Base-by-base conservation (phyloP, 2,329 filamentous ascomycete genomes). In the Pseudogymnoascus sp. region DNA sequence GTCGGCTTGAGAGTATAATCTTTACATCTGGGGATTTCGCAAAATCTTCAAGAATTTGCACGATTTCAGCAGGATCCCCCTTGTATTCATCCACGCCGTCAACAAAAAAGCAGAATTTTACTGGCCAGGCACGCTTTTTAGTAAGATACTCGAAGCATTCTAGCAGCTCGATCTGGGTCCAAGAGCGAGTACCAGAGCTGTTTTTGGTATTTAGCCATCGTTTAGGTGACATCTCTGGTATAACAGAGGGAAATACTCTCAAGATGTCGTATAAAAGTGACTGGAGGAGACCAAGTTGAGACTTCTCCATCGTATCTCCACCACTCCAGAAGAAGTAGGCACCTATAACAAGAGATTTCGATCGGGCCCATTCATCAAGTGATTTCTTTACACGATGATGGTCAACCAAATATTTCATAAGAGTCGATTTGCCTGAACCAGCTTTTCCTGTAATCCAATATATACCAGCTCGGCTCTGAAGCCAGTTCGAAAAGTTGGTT, bases 261-360 rank as follows among this genome's bases (percentile, higher is more conserved):
- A 39, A 15, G 36, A 39, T 39, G n/a, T 39, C 36, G 5, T 39
- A 39, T 15, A 39, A n/a, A 39, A 39, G 36, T 15, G 36, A 39
- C 15, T 39, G 36, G n/a, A 39, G 36, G 8, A 39, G 36, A 15
- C 36, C 36, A 39, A 39, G 36, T 39, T 39, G n/a, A 15, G 36
- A 15, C 36, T 39, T 39, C 15, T 39, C 36, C 36, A 39, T 39
- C 5, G 6, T 15, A 0, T 73, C 74, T 3, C 74, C 75, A 15
- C 72, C 74, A 2, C 72, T 76, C 77, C 77, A 80, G 62, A 80
- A 78, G 64, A 77, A 80, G 66, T 75, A 79, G 0, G 70, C 73
- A 0, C 76, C 75, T 0, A 71, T 73, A 1, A 69, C 35, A 0
- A 66, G 1, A 1, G 37, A 29, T 1, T 47, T 24, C 3, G 40